These are phyloP conservation scores for Betula pendula DNA, from an alignment of 306 rosid genomes.

Conservation along the genomic window DNA sequence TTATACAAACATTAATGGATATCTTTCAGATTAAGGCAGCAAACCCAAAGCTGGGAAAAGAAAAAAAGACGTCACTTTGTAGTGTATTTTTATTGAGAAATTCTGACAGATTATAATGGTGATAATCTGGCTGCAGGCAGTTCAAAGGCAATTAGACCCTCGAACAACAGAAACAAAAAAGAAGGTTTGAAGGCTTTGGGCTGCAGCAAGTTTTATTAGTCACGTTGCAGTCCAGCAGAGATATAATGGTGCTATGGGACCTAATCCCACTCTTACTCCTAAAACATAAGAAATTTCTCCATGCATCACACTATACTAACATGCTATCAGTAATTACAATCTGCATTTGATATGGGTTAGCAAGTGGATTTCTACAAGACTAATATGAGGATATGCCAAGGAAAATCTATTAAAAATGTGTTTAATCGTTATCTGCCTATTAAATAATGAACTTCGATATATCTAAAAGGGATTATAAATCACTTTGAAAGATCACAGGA, in stretches of 20 bases:
- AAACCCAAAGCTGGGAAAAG: not conserved
- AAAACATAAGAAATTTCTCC: not conserved
- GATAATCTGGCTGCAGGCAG: too few relatives aligned
- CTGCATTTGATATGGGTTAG: not conserved
- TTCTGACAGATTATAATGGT: too few relatives aligned
- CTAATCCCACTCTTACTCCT: not conserved
- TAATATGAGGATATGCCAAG: not conserved
- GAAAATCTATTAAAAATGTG: not conserved
- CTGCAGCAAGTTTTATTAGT: too few relatives aligned
- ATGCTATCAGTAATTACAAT: not conserved
- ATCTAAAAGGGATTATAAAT: too few relatives aligned
- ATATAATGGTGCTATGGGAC: not conserved
- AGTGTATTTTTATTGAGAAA: too few relatives aligned
- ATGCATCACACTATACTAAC: not conserved
- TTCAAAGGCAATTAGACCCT: too few relatives aligned
- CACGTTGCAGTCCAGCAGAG: not conserved
- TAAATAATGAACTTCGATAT: too few relatives aligned
- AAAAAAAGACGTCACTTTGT: not conserved
- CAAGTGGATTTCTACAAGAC: not conserved
- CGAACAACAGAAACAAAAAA: not conserved
- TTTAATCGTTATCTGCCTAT: not conserved
- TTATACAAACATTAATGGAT: not conserved
- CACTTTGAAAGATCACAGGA: too few relatives aligned
- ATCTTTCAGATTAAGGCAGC: not conserved
- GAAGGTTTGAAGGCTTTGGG: not conserved